Conservation (phyloP, 805 yeast genomes). For the Kazachstania psychrophila region DNA sequence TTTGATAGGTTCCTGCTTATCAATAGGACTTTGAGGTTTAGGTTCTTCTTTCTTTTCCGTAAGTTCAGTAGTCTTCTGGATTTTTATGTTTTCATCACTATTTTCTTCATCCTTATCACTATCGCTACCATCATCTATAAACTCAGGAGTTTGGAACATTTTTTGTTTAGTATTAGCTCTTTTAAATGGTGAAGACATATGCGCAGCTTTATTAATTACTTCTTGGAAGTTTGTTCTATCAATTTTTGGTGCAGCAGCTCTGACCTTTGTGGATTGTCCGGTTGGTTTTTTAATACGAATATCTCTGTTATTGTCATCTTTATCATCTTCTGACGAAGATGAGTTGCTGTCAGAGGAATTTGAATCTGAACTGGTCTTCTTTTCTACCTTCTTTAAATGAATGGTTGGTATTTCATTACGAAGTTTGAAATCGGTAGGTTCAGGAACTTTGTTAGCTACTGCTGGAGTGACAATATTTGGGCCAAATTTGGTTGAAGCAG, state of each 20-base stretch:
- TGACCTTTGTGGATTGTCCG: neutral
- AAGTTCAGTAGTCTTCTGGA: neutral
- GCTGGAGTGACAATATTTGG: neutral
- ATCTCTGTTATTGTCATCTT: neutral
- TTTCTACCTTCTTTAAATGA: neutral
- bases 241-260: neutral
- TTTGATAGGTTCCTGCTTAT: neutral
- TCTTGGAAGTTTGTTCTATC: neutral
- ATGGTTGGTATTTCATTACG: neutral
- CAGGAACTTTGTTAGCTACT: slow-evolving; percentile 3
- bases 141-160: slow-evolving; percentile 1
- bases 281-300: no score
- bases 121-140: neutral
- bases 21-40: neutral
- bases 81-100: neutral
- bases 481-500: neutral
- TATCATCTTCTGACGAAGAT: neutral
- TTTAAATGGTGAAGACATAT: neutral
- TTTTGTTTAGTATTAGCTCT: neutral
- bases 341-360: neutral
- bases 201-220: neutral
- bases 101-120: neutral
- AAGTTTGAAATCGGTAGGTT: neutral
- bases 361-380: no score
- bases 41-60: neutral